Evolutionary conservation across 441 rosid genomes (phyloP).

Genomic region (Syzygium malaccense): DNA sequence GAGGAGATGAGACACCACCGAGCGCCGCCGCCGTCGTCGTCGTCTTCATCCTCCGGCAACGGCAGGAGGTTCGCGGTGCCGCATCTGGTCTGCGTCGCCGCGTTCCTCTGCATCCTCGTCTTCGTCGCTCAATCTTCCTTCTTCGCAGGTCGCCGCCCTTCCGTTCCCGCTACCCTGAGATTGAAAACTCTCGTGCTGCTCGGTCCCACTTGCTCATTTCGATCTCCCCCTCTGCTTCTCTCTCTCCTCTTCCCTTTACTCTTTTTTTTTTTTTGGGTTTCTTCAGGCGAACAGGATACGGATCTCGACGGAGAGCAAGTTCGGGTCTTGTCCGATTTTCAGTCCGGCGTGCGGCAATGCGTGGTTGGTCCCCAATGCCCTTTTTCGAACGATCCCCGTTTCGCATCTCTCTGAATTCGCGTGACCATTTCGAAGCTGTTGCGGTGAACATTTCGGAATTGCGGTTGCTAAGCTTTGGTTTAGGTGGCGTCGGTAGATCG

Average conservation of each 20-base stretch:
- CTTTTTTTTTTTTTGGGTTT: not conserved
- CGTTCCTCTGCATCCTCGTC: slow-evolving; percentile 44
- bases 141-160: slow-evolving; percentile 43
- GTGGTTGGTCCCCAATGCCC: slow-evolving; percentile 35
- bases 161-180: not conserved
- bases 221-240: not conserved
- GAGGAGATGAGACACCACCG: not conserved
- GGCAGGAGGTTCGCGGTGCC: slow-evolving; percentile 36
- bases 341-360: slow-evolving; percentile 55
- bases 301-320: slow-evolving; percentile 31
- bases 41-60: not conserved
- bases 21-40: not conserved
- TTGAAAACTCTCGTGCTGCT: no score
- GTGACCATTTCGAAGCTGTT: not conserved
- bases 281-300: slow-evolving; percentile 19
- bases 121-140: slow-evolving; percentile 64
- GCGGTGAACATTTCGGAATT: not conserved
- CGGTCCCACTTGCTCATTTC: not conserved
- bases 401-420: not conserved
- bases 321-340: slow-evolving; percentile 38
- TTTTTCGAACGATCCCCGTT: not conserved
- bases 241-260: not conserved
- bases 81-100: slow-evolving; percentile 47
- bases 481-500: not conserved
- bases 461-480: not conserved